Conservation (phyloP, 192 early-diverging fungal genomes). For the Coemansia sp. region DNA sequence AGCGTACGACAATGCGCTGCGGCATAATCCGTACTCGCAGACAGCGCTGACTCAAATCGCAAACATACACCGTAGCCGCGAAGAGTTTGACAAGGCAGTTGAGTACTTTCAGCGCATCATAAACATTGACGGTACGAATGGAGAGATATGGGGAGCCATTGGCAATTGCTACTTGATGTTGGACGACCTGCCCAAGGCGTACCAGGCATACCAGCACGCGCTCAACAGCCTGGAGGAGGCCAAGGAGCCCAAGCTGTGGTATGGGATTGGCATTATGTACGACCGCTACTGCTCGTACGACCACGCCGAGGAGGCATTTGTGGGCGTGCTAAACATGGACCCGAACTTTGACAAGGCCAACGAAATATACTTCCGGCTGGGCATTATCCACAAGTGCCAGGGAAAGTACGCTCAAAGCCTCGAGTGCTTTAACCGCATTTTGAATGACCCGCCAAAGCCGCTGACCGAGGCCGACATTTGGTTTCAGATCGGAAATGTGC, state of each 20-base stretch:
- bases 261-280: slow-evolving; percentile 96
- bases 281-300: slow-evolving; percentile 96
- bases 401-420: slow-evolving; percentile 45
- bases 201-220: slow-evolving; percentile 94
- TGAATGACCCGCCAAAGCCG: slow-evolving; percentile 85
- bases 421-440: slow-evolving; percentile 89
- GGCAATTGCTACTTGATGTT: slow-evolving; percentile 97
- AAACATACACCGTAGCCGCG: slow-evolving; percentile 75
- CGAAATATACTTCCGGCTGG: slow-evolving; percentile 96
- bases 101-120: slow-evolving; percentile 92
- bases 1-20: slow-evolving; percentile 85
- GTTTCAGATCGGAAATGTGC: slow-evolving; percentile 98
- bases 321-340: slow-evolving; percentile 92
- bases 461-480: slow-evolving; percentile 94
- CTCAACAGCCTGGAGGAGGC: slow-evolving; percentile 87
- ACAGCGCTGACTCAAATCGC: slow-evolving; percentile 78
- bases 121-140: slow-evolving; percentile 76
- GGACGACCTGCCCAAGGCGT: slow-evolving; percentile 93
- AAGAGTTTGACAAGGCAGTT: slow-evolving; percentile 82
- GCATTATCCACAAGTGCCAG: slow-evolving; percentile 92
- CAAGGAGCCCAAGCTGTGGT: slow-evolving; percentile 99
- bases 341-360: slow-evolving; percentile 96
- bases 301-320: slow-evolving; percentile 95
- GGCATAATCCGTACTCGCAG: slow-evolving; percentile 92
- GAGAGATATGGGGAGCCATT: slow-evolving; percentile 92